Evolutionary conservation across 2,329 filamentous ascomycete genomes (phyloP).

Genomic region (Fusarium albidum): DNA sequence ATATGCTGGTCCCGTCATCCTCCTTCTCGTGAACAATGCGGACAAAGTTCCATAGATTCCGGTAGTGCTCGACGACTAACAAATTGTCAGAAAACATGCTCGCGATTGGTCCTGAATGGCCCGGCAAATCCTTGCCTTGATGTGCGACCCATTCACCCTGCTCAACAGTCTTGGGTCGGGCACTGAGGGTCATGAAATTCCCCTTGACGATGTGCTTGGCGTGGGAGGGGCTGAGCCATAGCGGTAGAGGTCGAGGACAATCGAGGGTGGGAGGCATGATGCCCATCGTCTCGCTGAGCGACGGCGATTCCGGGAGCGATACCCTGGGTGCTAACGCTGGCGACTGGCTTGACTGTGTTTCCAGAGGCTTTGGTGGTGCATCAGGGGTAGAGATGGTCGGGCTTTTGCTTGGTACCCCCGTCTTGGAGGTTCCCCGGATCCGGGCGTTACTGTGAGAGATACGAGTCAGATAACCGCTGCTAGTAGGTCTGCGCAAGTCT

Average conservation of each 20-base stretch:
- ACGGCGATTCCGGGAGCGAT: not conserved
- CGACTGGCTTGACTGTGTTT: too few relatives aligned
- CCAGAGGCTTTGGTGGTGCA: too few relatives aligned
- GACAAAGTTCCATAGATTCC: conserved; percentile 86
- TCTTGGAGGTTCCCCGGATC: too few relatives aligned
- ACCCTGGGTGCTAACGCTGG: too few relatives aligned
- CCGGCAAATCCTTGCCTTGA: conserved; percentile 67
- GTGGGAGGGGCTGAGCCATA: conserved; percentile 75
- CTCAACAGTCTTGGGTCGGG: conserved; percentile 89
- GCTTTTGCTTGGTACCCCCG: too few relatives aligned
- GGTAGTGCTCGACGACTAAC: conserved; percentile 88
- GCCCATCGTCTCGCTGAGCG: not conserved
- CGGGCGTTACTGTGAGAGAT: too few relatives aligned
- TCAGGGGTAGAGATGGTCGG: too few relatives aligned
- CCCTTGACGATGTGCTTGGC: conserved; percentile 91
- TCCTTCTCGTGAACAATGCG: conserved; percentile 87
- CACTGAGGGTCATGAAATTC: conserved; percentile 96
- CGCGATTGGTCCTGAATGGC: too few relatives aligned
- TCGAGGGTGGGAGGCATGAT: not conserved
- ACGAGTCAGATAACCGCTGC: too few relatives aligned
- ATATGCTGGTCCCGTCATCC: conserved; percentile 77
- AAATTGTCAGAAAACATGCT: not conserved
- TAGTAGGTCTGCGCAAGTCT: not conserved
- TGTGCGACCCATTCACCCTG: conserved; percentile 94
- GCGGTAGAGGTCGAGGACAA: conserved; percentile 65